Base-by-base conservation (phyloP, 352 stramenopile species). In the Achlya hypogyna region DNA sequence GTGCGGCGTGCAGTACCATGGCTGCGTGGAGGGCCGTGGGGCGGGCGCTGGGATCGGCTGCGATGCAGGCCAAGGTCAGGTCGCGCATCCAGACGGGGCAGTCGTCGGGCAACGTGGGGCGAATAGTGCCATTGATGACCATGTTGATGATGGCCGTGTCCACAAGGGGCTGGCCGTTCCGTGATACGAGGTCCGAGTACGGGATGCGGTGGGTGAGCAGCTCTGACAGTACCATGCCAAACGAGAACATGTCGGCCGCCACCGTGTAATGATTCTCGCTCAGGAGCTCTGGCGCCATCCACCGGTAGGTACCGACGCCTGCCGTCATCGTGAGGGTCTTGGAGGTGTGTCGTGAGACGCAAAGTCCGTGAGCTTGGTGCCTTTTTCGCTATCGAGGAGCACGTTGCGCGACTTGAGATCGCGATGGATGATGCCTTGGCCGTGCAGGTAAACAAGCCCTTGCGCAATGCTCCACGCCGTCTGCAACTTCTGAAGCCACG, bases 31-130 rank as follows among this genome's bases (percentile, higher is more conserved):
- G 14, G 2, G 78, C 78, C n/a, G 64, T 78, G 20, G 78, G 80
- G 0, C 80, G 77, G 1, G 73, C 63, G 22, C 65, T 58, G 9
- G 53, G 65, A 18, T 83, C 43, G 53, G 74, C 73, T 23, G 73
- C 56, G 35, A 87, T 71, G 58, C 81, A 89, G 5, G 70, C 71
- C 38, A 43, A 63, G 12, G 78, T 77, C 4, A 89, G 40, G 5
- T 76, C 53, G 3, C 67, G 62, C 27, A 87, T 56, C 10, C 72
- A 72, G 5, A 68, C 12, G 6, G 59, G 59, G 23, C 47, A 53
- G 29, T 58, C 35, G n/a, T 66, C 59, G 27, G 59, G 38, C 20
- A 66, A 23, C 47, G 59, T 66, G 16, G 59, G 59, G 6, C 2
- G 14, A 23, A 66, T 66, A 9, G n/a, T 6, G 14, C 42, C 59